These are phyloP conservation scores for Alternaria panax DNA, from an alignment of 2,329 filamentous ascomycete genomes.

Conservation along the genomic window DNA sequence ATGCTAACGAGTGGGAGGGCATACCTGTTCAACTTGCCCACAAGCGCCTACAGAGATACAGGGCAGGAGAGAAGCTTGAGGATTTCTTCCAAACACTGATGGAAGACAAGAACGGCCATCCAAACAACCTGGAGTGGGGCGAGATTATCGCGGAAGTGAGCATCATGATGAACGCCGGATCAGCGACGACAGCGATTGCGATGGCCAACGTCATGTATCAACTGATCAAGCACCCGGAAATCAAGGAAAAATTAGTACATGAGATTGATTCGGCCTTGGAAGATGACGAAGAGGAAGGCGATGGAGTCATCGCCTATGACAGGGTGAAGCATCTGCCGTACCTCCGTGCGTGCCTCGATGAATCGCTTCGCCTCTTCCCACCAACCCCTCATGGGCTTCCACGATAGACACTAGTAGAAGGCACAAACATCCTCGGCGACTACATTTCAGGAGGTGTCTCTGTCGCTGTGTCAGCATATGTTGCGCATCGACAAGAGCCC, in stretches of 20 bases:
- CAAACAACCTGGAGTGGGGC: conserved; percentile 62
- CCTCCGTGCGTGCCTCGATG: conserved; percentile 54
- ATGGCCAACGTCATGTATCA: conserved; percentile 63
- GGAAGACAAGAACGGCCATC: conserved; percentile 57
- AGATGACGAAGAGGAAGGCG: conserved; percentile 36
- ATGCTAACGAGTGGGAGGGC: conserved; percentile 56
- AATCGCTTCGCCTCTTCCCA: conserved; percentile 56
- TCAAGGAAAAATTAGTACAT: conserved; percentile 33
- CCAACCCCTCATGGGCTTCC: conserved; percentile 53
- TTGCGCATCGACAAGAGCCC: conserved; percentile 50
- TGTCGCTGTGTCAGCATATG: conserved; percentile 55
- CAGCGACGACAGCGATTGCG: conserved; percentile 61
- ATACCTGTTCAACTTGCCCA: conserved; percentile 58
- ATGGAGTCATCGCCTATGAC: conserved; percentile 36
- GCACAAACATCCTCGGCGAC: conserved; percentile 36
- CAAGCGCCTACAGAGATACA: conserved; percentile 56
- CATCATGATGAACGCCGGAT: conserved; percentile 61
- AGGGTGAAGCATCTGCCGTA: conserved; percentile 45
- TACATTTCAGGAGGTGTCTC: conserved; percentile 39
- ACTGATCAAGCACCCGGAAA: conserved; percentile 58
- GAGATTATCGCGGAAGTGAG: conserved; percentile 65
- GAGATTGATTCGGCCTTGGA: conserved; percentile 39
- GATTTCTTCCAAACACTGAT: conserved; percentile 67
- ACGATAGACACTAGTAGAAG: conserved; percentile 44
- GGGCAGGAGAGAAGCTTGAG: conserved; percentile 62